Conservation (phyloP, 441 rosid species). For the Bocquillonia castaneifolia region DNA sequence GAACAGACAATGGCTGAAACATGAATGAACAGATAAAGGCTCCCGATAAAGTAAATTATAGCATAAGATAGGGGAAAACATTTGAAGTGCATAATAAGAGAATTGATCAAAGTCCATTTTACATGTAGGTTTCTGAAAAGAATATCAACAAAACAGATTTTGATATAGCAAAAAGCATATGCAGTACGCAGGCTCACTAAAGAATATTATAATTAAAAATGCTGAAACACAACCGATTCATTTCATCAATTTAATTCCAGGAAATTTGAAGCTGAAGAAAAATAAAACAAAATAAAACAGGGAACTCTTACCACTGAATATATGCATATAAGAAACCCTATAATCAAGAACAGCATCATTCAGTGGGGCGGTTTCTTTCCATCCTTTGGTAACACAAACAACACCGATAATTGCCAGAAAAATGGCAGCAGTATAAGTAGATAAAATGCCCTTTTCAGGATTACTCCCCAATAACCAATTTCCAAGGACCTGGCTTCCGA, state of each 20-base stretch:
- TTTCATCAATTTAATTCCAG: background rate
- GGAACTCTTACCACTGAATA: constrained; percentile 56
- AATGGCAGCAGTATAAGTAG: constrained; percentile 42
- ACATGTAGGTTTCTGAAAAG: no score
- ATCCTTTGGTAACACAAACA: constrained; percentile 39
- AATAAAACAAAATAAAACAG: background rate
- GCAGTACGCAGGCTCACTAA: no score
- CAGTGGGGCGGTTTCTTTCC: constrained; percentile 44
- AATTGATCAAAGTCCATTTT: no score
- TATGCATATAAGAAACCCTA: constrained; percentile 42
- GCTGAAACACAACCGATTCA: background rate
- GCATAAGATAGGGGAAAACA: background rate
- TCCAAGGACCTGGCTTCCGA: constrained; percentile 70
- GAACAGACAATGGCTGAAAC: background rate
- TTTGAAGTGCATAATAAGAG: background rate
- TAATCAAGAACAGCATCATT: constrained; percentile 38
- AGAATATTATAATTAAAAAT: background rate
- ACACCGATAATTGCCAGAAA: constrained; percentile 52
- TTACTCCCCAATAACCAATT: constrained; percentile 57
- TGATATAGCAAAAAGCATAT: no score
- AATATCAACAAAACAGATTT: no score
- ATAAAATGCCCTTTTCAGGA: constrained; percentile 40
- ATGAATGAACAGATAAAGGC: no score
- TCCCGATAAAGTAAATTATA: no score
- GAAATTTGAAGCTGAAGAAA: background rate